Evolutionary conservation across 345 rosid species (phyloP).

Genomic region (Lenwebbia sp.): DNA sequence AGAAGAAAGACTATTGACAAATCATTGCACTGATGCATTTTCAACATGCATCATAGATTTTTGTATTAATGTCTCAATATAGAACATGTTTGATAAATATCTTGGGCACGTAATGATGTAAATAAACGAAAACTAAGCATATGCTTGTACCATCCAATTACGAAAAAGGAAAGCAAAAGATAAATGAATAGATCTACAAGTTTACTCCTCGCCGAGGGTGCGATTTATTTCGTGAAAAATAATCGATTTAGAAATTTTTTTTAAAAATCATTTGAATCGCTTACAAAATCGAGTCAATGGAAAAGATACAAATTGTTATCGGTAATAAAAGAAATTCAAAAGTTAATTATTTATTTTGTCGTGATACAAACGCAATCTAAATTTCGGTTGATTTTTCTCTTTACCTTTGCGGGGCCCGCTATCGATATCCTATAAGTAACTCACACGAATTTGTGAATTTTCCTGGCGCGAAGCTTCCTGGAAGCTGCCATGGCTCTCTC

Average conservation of each 20-base stretch:
- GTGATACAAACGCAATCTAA: no score
- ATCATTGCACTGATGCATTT: not conserved
- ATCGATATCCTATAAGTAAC: not conserved
- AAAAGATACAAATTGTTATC: no score
- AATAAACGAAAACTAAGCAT: not conserved
- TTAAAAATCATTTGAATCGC: no score
- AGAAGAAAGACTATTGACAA: not conserved
- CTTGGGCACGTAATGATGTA: not conserved
- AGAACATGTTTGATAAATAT: not conserved
- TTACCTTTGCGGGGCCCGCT: not conserved
- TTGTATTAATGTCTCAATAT: not conserved
- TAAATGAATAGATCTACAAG: not conserved
- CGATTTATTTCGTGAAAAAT: no score
- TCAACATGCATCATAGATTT: not conserved
- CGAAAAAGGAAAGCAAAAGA: not conserved
- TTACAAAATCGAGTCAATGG: no score
- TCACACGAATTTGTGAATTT: not conserved
- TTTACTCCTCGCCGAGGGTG: no score
- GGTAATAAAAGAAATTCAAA: no score
- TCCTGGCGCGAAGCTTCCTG: slow-evolving; percentile 49
- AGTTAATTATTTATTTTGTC: no score
- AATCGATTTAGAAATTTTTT: no score
- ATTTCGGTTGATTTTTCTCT: not conserved
- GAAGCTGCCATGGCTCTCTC: slow-evolving; percentile 54
- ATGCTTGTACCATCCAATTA: not conserved